These are phyloP conservation scores for Komagataea norvegica DNA, from an alignment of 1,139 yeast genomes.

Conservation along the genomic window DNA sequence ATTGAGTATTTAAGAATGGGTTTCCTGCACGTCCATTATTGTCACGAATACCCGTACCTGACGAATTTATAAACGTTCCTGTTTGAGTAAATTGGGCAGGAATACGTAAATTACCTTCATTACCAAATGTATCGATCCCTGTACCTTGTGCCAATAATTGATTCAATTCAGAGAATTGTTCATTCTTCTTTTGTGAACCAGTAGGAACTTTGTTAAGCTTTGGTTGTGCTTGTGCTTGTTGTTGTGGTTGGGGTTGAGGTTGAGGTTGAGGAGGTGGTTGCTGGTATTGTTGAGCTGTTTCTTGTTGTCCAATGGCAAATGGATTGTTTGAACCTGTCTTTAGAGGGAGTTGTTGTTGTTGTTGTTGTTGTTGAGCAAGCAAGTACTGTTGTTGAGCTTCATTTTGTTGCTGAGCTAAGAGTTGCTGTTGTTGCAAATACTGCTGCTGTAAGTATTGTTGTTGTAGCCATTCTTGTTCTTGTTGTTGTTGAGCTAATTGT, in stretches of 20 bases:
- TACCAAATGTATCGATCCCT: constrained; percentile 94
- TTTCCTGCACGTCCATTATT: constrained; percentile 39
- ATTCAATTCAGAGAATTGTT: constrained; percentile 70
- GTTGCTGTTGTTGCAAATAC: constrained; percentile 24
- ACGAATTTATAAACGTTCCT: constrained; percentile 75
- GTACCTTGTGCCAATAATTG: constrained; percentile 79
- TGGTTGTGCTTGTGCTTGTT: constrained; percentile 30
- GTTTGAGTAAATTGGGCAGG: constrained; percentile 92
- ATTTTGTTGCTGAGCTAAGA: constrained; percentile 29
- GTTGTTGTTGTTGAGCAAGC: constrained; percentile 29
- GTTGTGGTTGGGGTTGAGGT: constrained; percentile 24
- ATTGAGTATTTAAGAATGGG: constrained; percentile 74
- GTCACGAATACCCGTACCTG: constrained; percentile 74
- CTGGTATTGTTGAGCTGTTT: constrained; percentile 25
- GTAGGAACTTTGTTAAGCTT: constrained; percentile 40
- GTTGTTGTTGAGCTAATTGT: constrained; percentile 29
- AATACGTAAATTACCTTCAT: constrained; percentile 81
- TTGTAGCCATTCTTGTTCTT: constrained; percentile 13
- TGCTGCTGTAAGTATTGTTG: constrained; percentile 24
- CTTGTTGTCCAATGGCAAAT: constrained; percentile 51
- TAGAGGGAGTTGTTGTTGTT: constrained; percentile 32
- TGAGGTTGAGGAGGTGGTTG: constrained; percentile 24
- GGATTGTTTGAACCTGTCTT: constrained; percentile 86
- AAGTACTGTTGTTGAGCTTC: constrained; percentile 34
- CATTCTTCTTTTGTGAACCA: constrained; percentile 42